A percentile compares a stretch with the other conserved stretches of the same genome.
Conservation (phyloP, 345 rosid genomes). For the Heritiera fomes region DNA sequence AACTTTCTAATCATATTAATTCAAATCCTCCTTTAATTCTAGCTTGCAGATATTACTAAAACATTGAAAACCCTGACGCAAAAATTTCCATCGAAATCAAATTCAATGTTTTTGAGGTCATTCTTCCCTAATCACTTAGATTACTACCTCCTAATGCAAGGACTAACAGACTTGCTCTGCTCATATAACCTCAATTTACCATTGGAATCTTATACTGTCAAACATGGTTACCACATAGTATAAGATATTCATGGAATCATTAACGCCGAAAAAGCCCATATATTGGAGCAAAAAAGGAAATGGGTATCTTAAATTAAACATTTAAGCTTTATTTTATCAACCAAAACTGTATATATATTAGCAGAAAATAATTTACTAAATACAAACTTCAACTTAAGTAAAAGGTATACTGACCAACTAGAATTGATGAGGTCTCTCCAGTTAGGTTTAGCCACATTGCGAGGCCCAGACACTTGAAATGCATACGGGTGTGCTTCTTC, state of each 20-base stretch:
- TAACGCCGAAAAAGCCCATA: neutral
- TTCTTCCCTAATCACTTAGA: neutral
- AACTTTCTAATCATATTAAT: neutral
- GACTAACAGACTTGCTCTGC: neutral
- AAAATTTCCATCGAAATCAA: neutral
- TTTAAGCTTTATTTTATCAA: neutral
- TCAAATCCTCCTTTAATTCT: neutral
- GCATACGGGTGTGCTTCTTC: slow-evolving; percentile 80
- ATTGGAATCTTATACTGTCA: neutral
- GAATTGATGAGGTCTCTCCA: slow-evolving; percentile 97
- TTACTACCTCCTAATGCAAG: neutral
- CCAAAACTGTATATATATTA: neutral
- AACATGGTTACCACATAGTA: neutral
- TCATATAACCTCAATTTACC: neutral
- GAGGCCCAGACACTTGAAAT: slow-evolving; percentile 90
- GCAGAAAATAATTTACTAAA: neutral
- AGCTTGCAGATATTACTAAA: neutral
- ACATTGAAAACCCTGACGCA: neutral
- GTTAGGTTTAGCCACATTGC: slow-evolving; percentile 78
- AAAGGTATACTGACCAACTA: slow-evolving; percentile 62
- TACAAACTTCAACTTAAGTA: slow-evolving; percentile 2
- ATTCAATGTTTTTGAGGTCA: neutral
- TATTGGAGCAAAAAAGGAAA: slow-evolving; percentile 4
- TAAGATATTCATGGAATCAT: neutral
- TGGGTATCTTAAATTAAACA: slow-evolving; percentile 10